Percentiles rank a stretch among this genome's conserved stretches.
Conservation (phyloP, 371 early-diverging fungal species). For the Saksenaea vasiformis region DNA sequence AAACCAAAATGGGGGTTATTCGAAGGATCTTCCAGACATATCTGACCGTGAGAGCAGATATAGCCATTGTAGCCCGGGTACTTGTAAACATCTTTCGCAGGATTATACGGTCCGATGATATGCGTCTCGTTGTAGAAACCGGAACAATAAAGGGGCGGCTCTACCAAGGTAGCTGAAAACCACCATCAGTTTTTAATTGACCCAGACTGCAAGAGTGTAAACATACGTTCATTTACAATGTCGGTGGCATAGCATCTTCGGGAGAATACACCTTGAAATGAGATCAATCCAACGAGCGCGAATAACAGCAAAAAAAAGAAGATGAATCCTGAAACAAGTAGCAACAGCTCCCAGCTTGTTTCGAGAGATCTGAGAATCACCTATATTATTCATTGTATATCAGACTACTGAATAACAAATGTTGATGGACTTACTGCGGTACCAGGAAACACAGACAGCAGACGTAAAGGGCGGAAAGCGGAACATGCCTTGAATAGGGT, state of each 20-base stretch:
- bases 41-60: constrained; percentile 45
- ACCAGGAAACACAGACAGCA: constrained; percentile 52
- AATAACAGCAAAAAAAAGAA: constrained; percentile 60
- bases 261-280: constrained; percentile 57
- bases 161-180: constrained; percentile 36
- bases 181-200: neutral
- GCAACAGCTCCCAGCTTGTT: constrained; percentile 52
- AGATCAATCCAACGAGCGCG: constrained; percentile 56
- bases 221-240: constrained; percentile 30
- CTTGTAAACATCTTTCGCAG: constrained; percentile 31
- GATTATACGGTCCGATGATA: constrained; percentile 44
- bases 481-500: constrained; percentile 60
- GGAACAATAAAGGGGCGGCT: constrained; percentile 55
- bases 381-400: constrained; percentile 24
- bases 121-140: constrained; percentile 53
- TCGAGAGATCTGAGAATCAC: constrained; percentile 57
- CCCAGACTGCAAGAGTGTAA: neutral
- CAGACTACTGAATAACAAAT: neutral
- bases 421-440: constrained; percentile 48
- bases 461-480: constrained; percentile 52
- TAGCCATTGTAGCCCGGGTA: constrained; percentile 37
- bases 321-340: constrained; percentile 55
- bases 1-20: constrained; percentile 50
- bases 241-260: constrained; percentile 46
- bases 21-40: constrained; percentile 46